phyloP scores from a whole-genome alignment of 495 filamentous ascomycete genomes.

The Tuber calosporum region DNA sequence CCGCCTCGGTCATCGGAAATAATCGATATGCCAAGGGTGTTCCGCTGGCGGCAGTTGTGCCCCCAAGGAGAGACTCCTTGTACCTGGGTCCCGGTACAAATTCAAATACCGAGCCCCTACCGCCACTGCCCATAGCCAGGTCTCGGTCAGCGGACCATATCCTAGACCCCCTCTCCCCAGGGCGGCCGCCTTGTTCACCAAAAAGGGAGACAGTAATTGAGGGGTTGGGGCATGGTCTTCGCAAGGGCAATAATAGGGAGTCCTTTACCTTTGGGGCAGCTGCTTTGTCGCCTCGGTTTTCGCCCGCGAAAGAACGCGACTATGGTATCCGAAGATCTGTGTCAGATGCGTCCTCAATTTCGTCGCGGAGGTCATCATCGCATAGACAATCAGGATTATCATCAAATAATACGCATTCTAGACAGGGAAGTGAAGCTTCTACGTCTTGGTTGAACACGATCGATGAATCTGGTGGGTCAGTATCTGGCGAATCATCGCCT shows the following conservation, averaged over 20 bases:
- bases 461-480: slow-evolving; percentile 81
- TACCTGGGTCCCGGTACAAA: slow-evolving; percentile 18
- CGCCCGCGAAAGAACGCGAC: slow-evolving; percentile 24
- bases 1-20: slow-evolving; percentile 46
- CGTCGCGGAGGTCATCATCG: slow-evolving; percentile 40
- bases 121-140: slow-evolving; percentile 33
- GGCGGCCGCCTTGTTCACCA: slow-evolving; percentile 16
- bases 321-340: slow-evolving; percentile 42
- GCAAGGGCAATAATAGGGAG: slow-evolving; percentile 27
- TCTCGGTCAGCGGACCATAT: slow-evolving; percentile 33
- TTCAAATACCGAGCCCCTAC: slow-evolving; percentile 19
- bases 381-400: slow-evolving; percentile 28
- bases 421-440: slow-evolving; percentile 62
- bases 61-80: slow-evolving; percentile 45
- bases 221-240: slow-evolving; percentile 14
- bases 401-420: slow-evolving; percentile 46
- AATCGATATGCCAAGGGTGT: slow-evolving; percentile 33
- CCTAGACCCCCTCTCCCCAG: slow-evolving; percentile 30
- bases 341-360: slow-evolving; percentile 45
- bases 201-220: slow-evolving; percentile 26
- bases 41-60: slow-evolving; percentile 30
- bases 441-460: slow-evolving; percentile 95
- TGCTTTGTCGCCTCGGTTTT: slow-evolving; percentile 36
- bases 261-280: slow-evolving; percentile 41
- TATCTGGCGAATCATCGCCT: slow-evolving; percentile 40